Evolutionary conservation across 192 early-diverging fungal genomes (phyloP), one percentile per base, ranked within the genome.

Genomic region (Coemansia sp.): DNA sequence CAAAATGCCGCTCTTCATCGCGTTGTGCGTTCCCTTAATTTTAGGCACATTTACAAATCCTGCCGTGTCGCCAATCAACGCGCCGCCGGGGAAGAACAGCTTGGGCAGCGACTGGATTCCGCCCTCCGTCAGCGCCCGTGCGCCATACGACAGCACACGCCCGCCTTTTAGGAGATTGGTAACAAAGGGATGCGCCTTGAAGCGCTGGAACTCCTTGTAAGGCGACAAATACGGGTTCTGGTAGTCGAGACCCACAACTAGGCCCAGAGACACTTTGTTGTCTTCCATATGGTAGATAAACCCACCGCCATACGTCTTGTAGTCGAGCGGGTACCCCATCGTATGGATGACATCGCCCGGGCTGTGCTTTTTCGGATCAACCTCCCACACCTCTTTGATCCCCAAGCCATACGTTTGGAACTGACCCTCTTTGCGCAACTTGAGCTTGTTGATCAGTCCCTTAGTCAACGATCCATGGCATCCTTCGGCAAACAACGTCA

Each of bases 11-110:
- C 91, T 94, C 81, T 94, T 95, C 95, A 99, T 97, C 48, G 97
- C 94, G n/a, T 92, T 99, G 82, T 99, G 97, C 0, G 95, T 99
- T 39, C 97, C 97, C 82, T 99, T 99, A 70, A 99, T 98, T 82
- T 99, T 99, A 58, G 94, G 92, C 59, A 99, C 86, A 70, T 99
- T 99, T 63, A 99, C 62, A 79, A 97, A 95, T 2, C 97, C 95
- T 48, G 97, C 97, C 2, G 95, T 89, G 72, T 92, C 93, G 35
- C 97, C 97, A 62, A 99, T 92, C 47, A 99, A 82, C 37, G 95
- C 94, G 23, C 94, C 95, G 56, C 97, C 97, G 19, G 95, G 94
- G 83, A 97, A 94, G 49, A 85, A 83, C 27, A 98, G 77, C 84
- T 95, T 95, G 48, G 97, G 97, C 62, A 99, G 87, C 17, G 94